Evolutionary conservation across 768 basidiomycete species (phyloP).

Genomic region (Amanita inopinata): DNA sequence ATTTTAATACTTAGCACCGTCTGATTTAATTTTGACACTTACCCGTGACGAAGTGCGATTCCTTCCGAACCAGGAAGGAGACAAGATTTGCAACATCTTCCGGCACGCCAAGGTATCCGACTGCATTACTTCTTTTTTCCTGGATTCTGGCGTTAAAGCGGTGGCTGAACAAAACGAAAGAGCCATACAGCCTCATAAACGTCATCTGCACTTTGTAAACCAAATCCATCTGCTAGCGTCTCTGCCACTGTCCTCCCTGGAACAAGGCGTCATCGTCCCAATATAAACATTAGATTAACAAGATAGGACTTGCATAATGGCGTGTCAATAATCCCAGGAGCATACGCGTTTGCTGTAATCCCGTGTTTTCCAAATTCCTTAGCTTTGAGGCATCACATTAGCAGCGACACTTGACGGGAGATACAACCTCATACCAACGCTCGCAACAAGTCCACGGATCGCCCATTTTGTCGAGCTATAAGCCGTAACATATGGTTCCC

Average conservation of each 20-base stretch:
- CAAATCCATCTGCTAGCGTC: not conserved
- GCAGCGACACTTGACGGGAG: not conserved
- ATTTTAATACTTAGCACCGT: not conserved
- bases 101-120: slow-evolving; percentile 12
- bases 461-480: slow-evolving; percentile 32
- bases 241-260: slow-evolving; percentile 3
- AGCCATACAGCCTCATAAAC: slow-evolving; percentile 1
- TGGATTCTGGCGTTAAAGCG: not conserved
- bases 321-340: slow-evolving; percentile 16
- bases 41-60: slow-evolving; percentile 23
- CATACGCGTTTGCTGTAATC: slow-evolving; percentile 23
- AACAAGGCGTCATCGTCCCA: not conserved
- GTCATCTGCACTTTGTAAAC: not conserved
- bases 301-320: slow-evolving; percentile 2
- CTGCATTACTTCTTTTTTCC: not conserved
- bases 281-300: not conserved
- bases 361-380: slow-evolving; percentile 17
- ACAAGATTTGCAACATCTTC: slow-evolving; percentile 23
- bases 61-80: slow-evolving; percentile 23
- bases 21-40: not conserved
- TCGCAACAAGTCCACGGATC: slow-evolving; percentile 26
- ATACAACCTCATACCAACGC: slow-evolving; percentile 11
- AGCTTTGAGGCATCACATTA: slow-evolving; percentile 9
- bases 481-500: slow-evolving; percentile 11
- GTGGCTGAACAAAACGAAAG: not conserved